Conservation (phyloP, 1,284 basidiomycete genomes). For the Irpex sp. region DNA sequence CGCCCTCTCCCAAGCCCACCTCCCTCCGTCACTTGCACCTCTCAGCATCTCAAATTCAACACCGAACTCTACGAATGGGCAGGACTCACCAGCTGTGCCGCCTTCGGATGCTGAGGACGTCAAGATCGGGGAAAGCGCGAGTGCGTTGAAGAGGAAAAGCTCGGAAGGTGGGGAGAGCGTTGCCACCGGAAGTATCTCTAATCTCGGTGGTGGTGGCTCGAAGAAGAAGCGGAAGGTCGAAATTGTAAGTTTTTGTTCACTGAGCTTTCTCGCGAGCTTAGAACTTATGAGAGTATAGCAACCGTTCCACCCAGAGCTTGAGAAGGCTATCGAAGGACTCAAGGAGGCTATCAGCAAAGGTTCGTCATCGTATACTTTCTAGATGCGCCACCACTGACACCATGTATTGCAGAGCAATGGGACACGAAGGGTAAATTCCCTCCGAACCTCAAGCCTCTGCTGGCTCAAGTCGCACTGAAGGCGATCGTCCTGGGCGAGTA, state of each 20-base stretch:
- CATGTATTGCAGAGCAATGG: conserved; percentile 48
- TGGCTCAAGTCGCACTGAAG: conserved; percentile 67
- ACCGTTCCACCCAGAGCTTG: conserved; percentile 64
- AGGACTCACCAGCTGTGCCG: conserved; percentile 51
- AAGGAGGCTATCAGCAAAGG: conserved; percentile 57
- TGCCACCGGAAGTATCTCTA: conserved; percentile 5
- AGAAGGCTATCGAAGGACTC: conserved; percentile 56
- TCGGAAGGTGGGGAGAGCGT: conserved; percentile 6
- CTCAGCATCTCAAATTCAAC: conserved; percentile 5
- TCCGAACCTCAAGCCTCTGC: conserved; percentile 66
- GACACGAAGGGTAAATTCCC: conserved; percentile 86
- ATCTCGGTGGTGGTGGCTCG: conserved; percentile 15
- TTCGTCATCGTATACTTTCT: conserved; percentile 21
- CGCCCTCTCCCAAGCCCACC: conserved; percentile 25
- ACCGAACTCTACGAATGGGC: conserved; percentile 13
- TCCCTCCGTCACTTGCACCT: conserved; percentile 18
- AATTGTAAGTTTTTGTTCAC: conserved; percentile 35
- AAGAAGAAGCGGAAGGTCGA: conserved; percentile 68
- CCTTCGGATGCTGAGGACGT: conserved; percentile 29
- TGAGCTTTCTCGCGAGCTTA: conserved; percentile 11
- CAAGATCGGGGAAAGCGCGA: conserved; percentile 4
- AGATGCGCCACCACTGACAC: not conserved
- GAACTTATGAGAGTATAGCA: conserved; percentile 30
- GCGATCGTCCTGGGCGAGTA: conserved; percentile 85
- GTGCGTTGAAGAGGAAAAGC: conserved; percentile 26